A percentile compares a stretch with the other conserved stretches of the same genome.
Evolutionary conservation across 441 rosid species (phyloP).

Genomic region (Corymbia citriodora): DNA sequence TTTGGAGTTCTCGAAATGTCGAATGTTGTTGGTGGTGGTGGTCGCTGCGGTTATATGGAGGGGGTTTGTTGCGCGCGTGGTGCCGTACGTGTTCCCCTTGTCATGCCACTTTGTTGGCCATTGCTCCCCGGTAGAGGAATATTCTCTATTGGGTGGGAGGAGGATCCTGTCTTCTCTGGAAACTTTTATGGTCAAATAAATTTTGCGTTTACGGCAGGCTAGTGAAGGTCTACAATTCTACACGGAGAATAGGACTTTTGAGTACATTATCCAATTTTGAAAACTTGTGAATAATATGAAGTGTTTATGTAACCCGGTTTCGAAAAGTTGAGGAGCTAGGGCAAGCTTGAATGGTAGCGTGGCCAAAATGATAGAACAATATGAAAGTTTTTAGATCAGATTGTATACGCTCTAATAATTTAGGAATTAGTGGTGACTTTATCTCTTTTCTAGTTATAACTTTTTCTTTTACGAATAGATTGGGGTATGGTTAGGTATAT

Average conservation of each 20-base stretch:
- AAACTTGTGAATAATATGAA: neutral
- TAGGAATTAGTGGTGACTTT: neutral
- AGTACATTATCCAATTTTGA: neutral
- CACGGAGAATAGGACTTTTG: neutral
- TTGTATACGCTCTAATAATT: neutral
- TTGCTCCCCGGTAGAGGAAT: neutral
- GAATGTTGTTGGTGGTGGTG: neutral
- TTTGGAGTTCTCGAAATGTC: neutral
- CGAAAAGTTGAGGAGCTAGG: neutral
- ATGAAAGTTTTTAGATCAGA: neutral
- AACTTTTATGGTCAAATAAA: neutral
- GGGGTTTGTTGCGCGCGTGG: neutral
- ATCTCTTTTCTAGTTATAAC: neutral
- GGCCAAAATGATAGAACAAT: neutral
- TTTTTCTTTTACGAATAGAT: neutral
- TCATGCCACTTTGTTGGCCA: neutral
- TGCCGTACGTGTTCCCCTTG: neutral
- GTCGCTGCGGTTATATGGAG: neutral
- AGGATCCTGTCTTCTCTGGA: neutral
- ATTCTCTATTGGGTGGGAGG: neutral
- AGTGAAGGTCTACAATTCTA: neutral
- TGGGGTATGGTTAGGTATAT: neutral
- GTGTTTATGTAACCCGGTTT: too few species aligned
- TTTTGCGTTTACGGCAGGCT: neutral
- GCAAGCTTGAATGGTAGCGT: neutral